Evolutionary conservation across 306 rosid genomes (phyloP).

Genomic region (Lathyrus sativus): DNA sequence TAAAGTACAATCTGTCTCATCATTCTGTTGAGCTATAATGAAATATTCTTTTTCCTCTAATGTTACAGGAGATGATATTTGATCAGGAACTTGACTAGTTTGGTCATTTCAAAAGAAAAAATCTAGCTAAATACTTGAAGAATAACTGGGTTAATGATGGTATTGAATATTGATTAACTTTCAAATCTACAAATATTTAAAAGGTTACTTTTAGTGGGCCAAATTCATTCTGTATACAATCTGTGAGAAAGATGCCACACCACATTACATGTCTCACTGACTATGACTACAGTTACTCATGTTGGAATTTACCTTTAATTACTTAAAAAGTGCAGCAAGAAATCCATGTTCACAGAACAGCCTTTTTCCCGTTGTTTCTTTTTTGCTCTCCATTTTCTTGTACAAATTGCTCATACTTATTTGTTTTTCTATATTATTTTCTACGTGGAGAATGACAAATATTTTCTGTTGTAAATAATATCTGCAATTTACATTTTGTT

Average conservation of each 20-base stretch:
- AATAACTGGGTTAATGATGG: conserved; percentile 27
- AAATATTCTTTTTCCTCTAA: conserved; percentile 20
- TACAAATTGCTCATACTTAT: conserved; percentile 41
- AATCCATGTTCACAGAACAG: conserved; percentile 30
- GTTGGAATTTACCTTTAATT: conserved; percentile 29
- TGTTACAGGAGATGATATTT: conserved; percentile 52
- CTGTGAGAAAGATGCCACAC: conserved; percentile 28
- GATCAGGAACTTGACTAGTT: conserved; percentile 41
- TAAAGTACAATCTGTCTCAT: conserved; percentile 17
- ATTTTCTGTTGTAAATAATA: conserved; percentile 29
- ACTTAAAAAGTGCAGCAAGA: conserved; percentile 31
- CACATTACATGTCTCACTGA: conserved; percentile 34
- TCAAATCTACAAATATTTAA: conserved; percentile 20
- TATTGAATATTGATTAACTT: conserved; percentile 44
- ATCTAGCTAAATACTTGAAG: conserved; percentile 42
- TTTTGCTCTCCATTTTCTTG: conserved; percentile 40
- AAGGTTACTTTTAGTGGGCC: conserved; percentile 20
- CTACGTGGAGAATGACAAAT: background rate
- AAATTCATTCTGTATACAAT: background rate
- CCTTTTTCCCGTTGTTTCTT: conserved; percentile 15
- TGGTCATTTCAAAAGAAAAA: conserved; percentile 37
- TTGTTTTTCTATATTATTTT: conserved; percentile 33
- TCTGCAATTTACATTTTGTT: conserved; percentile 24
- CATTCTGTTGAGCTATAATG: background rate
- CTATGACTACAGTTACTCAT: conserved; percentile 33